Base-by-base conservation (phyloP, 1,284 basidiomycete genomes). In the Ustilago tritici region DNA sequence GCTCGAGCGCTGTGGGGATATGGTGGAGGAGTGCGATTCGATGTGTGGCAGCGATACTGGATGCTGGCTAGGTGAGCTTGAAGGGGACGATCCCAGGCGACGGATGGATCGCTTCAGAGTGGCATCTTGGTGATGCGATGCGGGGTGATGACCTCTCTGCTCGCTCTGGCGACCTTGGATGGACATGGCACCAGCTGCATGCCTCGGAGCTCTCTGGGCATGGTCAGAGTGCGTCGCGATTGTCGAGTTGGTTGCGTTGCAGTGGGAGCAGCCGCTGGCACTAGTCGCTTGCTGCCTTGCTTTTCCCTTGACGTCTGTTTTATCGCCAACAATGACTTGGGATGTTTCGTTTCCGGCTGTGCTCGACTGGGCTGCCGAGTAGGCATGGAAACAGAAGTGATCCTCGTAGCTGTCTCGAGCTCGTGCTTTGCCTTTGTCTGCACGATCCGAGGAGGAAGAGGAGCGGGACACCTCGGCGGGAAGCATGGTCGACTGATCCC, bases 371-470 rank as follows among this genome's bases (percentile, higher is more conserved):
- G 49, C 63, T 9, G 50, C 5, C 0, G 36, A 15, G 17, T 28
- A 23, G 11, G 10, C 9, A 28, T 11, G 0, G 43, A 36, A 11
- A 0, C 52, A 47, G 9, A 32, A 14, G 10, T 46, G 35, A 17
- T 64, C 58, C 2, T 54, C 31, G 7, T 19, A 41, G 15, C 32
- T 19, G 19, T 68, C 61, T 32, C 43, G 35, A 8, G 70, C 70
- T 61, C 70, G 47, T 3, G 61, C 54, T 19, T 73, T 73, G 47
- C 70, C 70, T 58, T 73, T 73, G 41, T 73, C 61, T 10, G 17
- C 53, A 23, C 53, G 54, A 50, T 38, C 19, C 8, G 53, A 36
- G 14, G 53, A 35, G 2, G 65, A 55, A 4, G 53, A 41, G 4
- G 65, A 55, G 2, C 34, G 53, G 8, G 36, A n/a, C 35, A 56